A percentile compares a stretch with the other conserved stretches of the same genome.
phyloP scores from a whole-genome alignment of 441 rosid genomes.

The Gossypium lobatum region DNA sequence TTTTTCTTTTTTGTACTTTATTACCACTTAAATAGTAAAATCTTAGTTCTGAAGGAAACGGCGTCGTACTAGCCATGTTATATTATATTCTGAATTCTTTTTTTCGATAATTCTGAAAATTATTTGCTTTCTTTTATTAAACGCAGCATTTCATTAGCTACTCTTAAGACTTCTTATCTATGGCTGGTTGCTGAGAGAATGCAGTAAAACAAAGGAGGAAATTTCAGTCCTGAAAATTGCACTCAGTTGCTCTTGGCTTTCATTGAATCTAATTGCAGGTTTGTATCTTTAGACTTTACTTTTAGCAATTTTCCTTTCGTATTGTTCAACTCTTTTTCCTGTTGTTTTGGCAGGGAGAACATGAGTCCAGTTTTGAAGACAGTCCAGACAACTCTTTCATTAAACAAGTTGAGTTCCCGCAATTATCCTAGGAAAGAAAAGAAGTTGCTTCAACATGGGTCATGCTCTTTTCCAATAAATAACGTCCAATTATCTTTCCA shows the following conservation, averaged over 20 bases:
- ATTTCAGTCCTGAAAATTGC: not conserved
- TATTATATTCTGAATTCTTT: not conserved
- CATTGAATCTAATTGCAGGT: not conserved
- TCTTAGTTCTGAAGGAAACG: not conserved
- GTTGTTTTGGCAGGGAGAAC: not conserved
- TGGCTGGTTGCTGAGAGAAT: not conserved
- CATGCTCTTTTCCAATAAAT: conserved; percentile 13
- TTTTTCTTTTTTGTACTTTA: not conserved
- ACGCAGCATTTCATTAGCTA: not conserved
- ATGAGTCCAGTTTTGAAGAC: conserved; percentile 32
- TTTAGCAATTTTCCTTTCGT: not conserved
- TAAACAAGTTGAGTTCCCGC: conserved; percentile 19
- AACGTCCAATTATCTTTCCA: conserved; percentile 22
- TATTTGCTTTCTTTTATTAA: not conserved
- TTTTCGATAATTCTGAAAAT: not conserved
- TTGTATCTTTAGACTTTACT: not conserved
- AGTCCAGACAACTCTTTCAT: conserved; percentile 15
- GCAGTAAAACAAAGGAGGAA: not conserved
- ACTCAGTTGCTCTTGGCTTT: not conserved
- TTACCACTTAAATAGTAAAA: not conserved
- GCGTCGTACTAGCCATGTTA: not conserved
- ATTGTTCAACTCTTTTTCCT: not conserved
- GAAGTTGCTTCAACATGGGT: conserved; percentile 23
- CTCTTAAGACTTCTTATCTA: not conserved
- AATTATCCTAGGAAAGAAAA: conserved; percentile 4